A percentile compares a stretch with the other conserved stretches of the same genome.
These are phyloP conservation scores for Pinus albicaulis DNA, from an alignment of 75 land plant genomes.

Conservation along the genomic window DNA sequence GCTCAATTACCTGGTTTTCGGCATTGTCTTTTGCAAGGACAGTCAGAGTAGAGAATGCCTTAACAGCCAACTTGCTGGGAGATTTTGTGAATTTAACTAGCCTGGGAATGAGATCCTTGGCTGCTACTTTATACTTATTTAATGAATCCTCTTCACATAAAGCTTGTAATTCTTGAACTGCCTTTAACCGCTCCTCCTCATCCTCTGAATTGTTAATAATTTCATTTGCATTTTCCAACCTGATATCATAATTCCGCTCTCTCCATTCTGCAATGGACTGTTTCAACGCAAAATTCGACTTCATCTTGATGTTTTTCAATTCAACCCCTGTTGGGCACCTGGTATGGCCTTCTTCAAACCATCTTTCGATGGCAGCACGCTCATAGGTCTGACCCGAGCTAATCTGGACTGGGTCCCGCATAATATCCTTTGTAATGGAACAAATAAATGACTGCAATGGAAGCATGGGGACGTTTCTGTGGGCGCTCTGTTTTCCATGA, in stretches of 20 bases:
- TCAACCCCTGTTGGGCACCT: slow-evolving; percentile 43
- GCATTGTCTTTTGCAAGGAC: slow-evolving; percentile 26
- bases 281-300: slow-evolving; percentile 36
- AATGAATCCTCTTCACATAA: slow-evolving; percentile 39
- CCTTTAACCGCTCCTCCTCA: slow-evolving; percentile 18
- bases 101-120: slow-evolving; percentile 16
- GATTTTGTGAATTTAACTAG: slow-evolving; percentile 27
- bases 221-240: slow-evolving; percentile 29
- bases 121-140: slow-evolving; percentile 35
- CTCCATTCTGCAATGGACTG: slow-evolving; percentile 52
- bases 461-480: slow-evolving; percentile 22
- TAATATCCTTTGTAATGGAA: slow-evolving; percentile 44
- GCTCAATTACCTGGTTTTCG: slow-evolving; percentile 32
- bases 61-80: slow-evolving; percentile 13
- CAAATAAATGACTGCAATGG: slow-evolving; percentile 46
- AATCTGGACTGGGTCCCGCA: slow-evolving; percentile 51
- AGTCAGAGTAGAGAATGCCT: slow-evolving; percentile 13
- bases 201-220: slow-evolving; percentile 5
- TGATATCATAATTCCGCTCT: slow-evolving; percentile 34
- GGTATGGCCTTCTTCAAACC: slow-evolving; percentile 43
- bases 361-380: slow-evolving; percentile 39
- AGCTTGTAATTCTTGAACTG: slow-evolving; percentile 28
- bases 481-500: background rate
- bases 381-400: slow-evolving; percentile 51
- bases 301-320: slow-evolving; percentile 35